phyloP scores from a whole-genome alignment of 768 basidiomycete species.

The Amanita exitialis region DNA sequence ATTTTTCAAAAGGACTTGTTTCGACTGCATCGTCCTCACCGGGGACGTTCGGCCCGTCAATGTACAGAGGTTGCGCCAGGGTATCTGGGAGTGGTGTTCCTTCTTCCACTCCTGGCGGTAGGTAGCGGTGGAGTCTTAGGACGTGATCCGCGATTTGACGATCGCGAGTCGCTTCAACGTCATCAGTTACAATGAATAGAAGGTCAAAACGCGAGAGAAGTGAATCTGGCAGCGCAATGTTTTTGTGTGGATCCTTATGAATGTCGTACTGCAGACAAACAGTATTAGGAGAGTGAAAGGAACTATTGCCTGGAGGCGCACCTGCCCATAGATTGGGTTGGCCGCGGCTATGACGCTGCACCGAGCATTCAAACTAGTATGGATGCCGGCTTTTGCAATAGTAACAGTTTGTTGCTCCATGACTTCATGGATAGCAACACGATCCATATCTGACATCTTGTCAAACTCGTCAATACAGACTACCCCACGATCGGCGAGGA shows the following conservation, averaged over 20 bases:
- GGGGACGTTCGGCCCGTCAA: conserved; percentile 65
- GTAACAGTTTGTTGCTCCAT: conserved; percentile 99
- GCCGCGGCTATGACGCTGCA: conserved; percentile 98
- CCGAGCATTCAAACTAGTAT: conserved; percentile 94
- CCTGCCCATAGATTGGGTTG: conserved; percentile 97
- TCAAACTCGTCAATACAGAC: conserved; percentile 99
- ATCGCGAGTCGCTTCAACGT: conserved; percentile 92
- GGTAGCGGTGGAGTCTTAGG: conserved; percentile 92
- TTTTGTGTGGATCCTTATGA: conserved; percentile 98
- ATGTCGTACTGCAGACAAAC: conserved; percentile 74
- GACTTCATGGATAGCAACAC: conserved; percentile 99
- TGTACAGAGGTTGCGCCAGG: conserved; percentile 77
- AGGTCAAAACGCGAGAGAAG: conserved; percentile 97
- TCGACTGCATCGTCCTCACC: conserved; percentile 50
- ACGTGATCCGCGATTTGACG: conserved; percentile 96
- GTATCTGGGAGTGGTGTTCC: conserved; percentile 86
- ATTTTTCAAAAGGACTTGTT: conserved; percentile 89
- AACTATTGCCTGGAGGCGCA: conserved; percentile 16
- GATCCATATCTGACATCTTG: conserved; percentile 99
- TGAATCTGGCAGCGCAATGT: conserved; percentile 96
- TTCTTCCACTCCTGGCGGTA: conserved; percentile 94
- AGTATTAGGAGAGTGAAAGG: conserved; percentile 4
- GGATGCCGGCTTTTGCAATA: conserved; percentile 98
- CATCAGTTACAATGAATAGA: conserved; percentile 96
- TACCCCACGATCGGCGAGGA: conserved; percentile 95